These are phyloP conservation scores for Gossypium rotundifolium DNA, from an alignment of 345 rosid species.

Conservation along the genomic window DNA sequence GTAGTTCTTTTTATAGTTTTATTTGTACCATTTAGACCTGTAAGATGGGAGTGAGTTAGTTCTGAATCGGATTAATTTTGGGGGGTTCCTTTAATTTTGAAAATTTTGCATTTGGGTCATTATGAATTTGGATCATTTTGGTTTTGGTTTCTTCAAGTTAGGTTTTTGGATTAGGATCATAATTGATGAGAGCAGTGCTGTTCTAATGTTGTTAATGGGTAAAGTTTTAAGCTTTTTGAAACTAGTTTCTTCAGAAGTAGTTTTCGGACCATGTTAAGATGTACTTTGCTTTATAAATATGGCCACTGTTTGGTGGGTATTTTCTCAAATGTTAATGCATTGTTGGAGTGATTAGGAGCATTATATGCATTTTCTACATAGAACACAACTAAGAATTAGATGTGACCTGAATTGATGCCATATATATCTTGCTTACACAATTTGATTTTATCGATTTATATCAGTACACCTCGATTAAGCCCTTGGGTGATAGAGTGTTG, in stretches of 20 bases:
- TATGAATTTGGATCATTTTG: too few species aligned
- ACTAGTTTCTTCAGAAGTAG: not conserved
- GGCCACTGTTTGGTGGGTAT: not conserved
- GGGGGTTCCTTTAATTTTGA: too few species aligned
- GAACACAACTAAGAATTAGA: not conserved
- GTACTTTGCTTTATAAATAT: not conserved
- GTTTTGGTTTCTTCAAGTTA: too few species aligned
- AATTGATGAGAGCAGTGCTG: too few species aligned
- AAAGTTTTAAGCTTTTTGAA: not conserved
- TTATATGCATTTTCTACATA: not conserved
- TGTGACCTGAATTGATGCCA: not conserved
- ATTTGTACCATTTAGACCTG: not conserved
- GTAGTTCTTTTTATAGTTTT: constrained; percentile 22
- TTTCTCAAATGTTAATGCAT: not conserved
- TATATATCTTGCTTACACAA: not conserved
- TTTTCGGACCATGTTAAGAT: not conserved
- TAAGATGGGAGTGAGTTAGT: too few species aligned
- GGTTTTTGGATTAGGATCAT: too few species aligned
- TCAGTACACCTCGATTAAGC: constrained; percentile 77
- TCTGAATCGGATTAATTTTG: too few species aligned
- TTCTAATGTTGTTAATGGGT: not conserved
- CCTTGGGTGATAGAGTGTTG: constrained; percentile 84
- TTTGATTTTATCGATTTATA: not conserved
- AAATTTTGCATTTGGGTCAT: too few species aligned
- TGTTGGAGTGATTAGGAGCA: not conserved